Evolutionary conservation across 164 flowering plant species (phyloP).

Genomic region (Annona cherimola): DNA sequence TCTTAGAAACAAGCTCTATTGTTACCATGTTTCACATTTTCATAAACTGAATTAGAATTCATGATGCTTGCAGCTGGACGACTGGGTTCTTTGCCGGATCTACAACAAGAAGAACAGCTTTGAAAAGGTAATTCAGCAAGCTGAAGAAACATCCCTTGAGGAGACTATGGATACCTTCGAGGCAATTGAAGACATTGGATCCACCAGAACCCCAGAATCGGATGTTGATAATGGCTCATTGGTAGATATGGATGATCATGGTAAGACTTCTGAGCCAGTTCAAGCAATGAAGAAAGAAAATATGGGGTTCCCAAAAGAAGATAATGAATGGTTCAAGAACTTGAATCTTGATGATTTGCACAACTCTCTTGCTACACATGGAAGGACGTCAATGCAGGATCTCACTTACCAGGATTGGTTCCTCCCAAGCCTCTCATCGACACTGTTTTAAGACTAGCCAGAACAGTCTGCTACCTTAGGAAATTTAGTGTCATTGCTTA

Average conservation of each 20-base stretch:
- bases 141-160: conserved; percentile 5
- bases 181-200: conserved; percentile 10
- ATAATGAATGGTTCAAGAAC: conserved; percentile 15
- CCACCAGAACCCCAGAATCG: conserved; percentile 11
- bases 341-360: conserved; percentile 19
- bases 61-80: conserved; percentile 18
- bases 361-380: conserved; percentile 6
- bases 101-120: conserved; percentile 25
- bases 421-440: conserved; percentile 10
- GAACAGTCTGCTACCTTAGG: not conserved
- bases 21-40: not conserved
- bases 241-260: not conserved
- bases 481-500: not conserved
- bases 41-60: not conserved
- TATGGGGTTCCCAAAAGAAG: conserved; percentile 6
- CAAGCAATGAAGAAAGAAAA: conserved; percentile 1
- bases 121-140: conserved; percentile 3
- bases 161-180: conserved; percentile 12
- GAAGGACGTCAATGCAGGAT: conserved; percentile 10
- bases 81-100: conserved; percentile 26
- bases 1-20: not conserved
- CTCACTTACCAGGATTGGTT: conserved; percentile 8
- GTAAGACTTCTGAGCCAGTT: not conserved
- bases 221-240: conserved; percentile 12
- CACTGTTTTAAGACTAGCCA: conserved; percentile 12